Conservation (phyloP, 139 green algal species). For the Ettlia oleoabundans region DNA sequence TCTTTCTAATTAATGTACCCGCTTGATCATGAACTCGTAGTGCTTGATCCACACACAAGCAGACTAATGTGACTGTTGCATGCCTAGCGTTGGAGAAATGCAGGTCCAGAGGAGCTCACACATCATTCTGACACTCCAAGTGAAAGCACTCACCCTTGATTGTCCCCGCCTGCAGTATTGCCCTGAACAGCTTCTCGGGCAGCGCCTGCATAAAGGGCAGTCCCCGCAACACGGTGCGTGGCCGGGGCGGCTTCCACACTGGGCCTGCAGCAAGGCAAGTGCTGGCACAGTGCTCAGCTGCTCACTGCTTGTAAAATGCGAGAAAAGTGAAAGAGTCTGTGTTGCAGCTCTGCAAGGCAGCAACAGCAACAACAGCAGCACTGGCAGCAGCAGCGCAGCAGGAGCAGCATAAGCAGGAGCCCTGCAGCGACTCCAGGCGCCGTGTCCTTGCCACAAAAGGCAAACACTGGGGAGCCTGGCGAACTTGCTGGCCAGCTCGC, state of each 20-base stretch:
- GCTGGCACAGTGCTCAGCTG: no score
- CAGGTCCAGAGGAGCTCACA: neutral
- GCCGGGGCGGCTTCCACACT: slow-evolving; percentile 60
- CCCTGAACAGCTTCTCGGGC: slow-evolving; percentile 26
- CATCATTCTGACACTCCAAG: neutral
- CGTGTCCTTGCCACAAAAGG: neutral
- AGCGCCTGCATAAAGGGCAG: slow-evolving; percentile 69
- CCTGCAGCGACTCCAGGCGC: neutral
- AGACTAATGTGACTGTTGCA: no score
- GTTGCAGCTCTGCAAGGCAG: no score
- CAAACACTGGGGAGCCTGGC: no score
- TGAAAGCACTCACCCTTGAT: slow-evolving; percentile 24
- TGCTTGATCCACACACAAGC: no score
- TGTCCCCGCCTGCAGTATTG: slow-evolving; percentile 5
- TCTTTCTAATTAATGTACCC: no score
- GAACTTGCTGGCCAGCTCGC: no score
- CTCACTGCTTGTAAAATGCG: no score
- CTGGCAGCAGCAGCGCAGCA: neutral
- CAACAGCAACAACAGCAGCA: no score
- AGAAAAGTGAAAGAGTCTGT: neutral
- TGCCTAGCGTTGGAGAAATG: neutral
- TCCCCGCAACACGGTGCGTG: slow-evolving; percentile 60
- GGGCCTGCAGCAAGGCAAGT: slow-evolving; percentile 49
- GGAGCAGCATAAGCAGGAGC: neutral
- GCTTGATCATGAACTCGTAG: no score